Evolutionary conservation across 1,139 yeast species (phyloP).

Genomic region (Debaryomyces psychrophilus): DNA sequence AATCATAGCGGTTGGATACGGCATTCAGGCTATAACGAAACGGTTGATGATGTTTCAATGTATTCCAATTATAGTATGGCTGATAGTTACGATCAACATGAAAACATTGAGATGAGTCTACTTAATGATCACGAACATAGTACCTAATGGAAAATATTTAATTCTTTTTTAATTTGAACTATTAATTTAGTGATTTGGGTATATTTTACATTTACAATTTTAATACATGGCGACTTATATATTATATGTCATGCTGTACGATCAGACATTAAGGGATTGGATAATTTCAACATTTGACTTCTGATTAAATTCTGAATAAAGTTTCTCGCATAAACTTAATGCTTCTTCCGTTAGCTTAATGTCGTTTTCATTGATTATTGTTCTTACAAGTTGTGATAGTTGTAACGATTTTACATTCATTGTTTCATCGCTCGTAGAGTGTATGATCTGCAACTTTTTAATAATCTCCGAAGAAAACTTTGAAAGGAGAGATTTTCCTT

Average conservation of each 20-base stretch:
- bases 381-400: conserved; percentile 23
- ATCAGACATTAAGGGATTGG: not conserved
- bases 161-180: not conserved
- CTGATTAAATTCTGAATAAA: conserved; percentile 2
- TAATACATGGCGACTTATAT: not conserved
- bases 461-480: conserved; percentile 19
- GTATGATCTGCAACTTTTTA: conserved; percentile 21
- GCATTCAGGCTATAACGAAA: conserved; percentile 21
- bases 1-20: conserved; percentile 26
- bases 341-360: conserved; percentile 15
- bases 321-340: conserved; percentile 2
- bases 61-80: conserved; percentile 18
- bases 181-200: conserved; percentile 2
- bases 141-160: not conserved
- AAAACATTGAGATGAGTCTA: conserved; percentile 4
- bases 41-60: conserved; percentile 23
- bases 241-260: not conserved
- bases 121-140: conserved; percentile 1
- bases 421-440: conserved; percentile 10
- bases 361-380: conserved; percentile 16
- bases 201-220: conserved; percentile 1
- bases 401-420: conserved; percentile 17
- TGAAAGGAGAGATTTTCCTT: conserved; percentile 17
- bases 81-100: not conserved
- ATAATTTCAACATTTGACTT: not conserved